Conservation (phyloP, 2,329 filamentous ascomycete genomes). For the Hymenoscyphus repandus region DNA sequence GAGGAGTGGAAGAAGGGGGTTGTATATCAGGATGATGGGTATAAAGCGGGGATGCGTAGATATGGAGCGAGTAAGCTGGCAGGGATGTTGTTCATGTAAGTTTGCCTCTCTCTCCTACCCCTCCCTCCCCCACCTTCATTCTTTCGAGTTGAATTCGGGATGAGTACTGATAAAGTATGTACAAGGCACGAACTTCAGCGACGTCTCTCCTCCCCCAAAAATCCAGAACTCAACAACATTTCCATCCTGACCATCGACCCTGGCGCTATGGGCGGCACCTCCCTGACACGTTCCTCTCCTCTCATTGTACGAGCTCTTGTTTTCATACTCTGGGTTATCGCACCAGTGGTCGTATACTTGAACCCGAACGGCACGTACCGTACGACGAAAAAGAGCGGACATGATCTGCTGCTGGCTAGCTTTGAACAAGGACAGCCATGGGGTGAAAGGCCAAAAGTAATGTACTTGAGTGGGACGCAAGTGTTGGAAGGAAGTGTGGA, state of each 20-base stretch:
- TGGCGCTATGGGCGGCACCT: conserved; percentile 31
- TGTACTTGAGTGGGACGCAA: conserved; percentile 34
- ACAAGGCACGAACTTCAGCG: conserved; percentile 12
- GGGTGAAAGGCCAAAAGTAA: conserved; percentile 16
- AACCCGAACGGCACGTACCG: conserved; percentile 31
- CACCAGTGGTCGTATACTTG: conserved; percentile 24
- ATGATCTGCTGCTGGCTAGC: conserved; percentile 31
- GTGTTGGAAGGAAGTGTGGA: conserved; percentile 27
- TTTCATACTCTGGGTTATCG: conserved; percentile 16
- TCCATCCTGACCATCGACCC: conserved; percentile 35
- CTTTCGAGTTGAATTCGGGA: too few relatives aligned
- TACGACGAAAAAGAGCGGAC: conserved; percentile 32
- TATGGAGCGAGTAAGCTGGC: conserved; percentile 14
- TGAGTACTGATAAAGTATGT: too few relatives aligned
- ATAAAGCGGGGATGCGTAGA: conserved; percentile 8
- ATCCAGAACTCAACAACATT: conserved; percentile 29
- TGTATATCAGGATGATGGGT: conserved; percentile 7
- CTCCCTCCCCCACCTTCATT: background rate
- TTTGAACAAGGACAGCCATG: conserved; percentile 22
- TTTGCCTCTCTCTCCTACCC: background rate
- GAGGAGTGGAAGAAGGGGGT: conserved; percentile 3
- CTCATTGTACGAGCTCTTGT: conserved; percentile 21
- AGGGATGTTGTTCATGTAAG: conserved; percentile 11
- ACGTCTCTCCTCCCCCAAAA: background rate
- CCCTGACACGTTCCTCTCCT: conserved; percentile 24